These are phyloP conservation scores for Helianthus tuberosus DNA, from an alignment of 129 eudicot genomes.

Conservation along the genomic window DNA sequence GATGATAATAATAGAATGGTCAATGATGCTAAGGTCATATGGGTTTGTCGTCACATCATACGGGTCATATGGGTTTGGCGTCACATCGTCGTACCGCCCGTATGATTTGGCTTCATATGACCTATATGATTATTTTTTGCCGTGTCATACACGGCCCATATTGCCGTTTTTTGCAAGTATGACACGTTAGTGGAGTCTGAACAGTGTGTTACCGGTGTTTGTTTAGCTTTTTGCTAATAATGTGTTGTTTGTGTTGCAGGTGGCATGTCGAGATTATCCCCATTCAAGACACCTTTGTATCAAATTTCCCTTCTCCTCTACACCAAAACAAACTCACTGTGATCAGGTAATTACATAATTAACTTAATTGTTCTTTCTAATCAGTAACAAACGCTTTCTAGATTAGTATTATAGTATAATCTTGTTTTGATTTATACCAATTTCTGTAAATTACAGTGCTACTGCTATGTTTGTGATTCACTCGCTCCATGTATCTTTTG, in stretches of 20 bases:
- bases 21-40: no score
- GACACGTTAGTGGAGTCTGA: no score
- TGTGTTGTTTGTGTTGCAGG: slow-evolving; percentile 42
- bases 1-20: not conserved
- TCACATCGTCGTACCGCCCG: no score
- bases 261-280: slow-evolving; percentile 94
- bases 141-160: no score
- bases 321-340: slow-evolving; percentile 63
- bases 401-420: not conserved
- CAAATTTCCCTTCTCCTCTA: slow-evolving; percentile 66
- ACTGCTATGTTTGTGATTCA: slow-evolving; percentile 92
- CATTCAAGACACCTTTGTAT: slow-evolving; percentile 88
- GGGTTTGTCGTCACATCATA: no score
- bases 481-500: slow-evolving; percentile 84
- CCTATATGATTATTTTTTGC: no score
- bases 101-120: no score
- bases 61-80: no score
- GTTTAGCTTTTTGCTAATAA: not conserved
- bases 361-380: not conserved
- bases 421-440: slow-evolving; percentile 11
- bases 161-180: no score
- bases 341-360: slow-evolving; percentile 47
- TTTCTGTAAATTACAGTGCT: slow-evolving; percentile 63
- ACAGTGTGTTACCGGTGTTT: no score
- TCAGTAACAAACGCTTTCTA: not conserved